phyloP scores from a whole-genome alignment of 78 protist genomes.

The Dictyostelium firmibasis region DNA sequence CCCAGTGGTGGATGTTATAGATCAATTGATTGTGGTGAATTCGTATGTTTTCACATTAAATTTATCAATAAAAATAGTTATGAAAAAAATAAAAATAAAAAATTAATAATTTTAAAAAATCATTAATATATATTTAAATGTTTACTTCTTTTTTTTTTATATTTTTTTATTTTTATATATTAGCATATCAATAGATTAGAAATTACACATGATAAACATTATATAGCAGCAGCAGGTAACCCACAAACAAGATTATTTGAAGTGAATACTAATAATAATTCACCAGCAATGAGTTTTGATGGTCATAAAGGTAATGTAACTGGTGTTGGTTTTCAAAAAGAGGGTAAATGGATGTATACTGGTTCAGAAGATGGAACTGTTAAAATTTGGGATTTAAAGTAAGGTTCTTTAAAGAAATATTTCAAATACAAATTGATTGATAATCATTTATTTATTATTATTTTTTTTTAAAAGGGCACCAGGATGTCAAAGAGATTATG shows the following conservation, averaged over 20 bases:
- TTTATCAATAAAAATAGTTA: not conserved
- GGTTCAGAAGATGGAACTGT: conserved; percentile 96
- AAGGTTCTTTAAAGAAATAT: not conserved
- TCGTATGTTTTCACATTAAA: conserved; percentile 49
- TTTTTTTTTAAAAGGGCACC: conserved; percentile 56
- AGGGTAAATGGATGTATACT: conserved; percentile 94
- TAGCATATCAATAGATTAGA: conserved; percentile 94
- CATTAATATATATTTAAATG: not conserved
- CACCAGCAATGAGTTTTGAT: conserved; percentile 86
- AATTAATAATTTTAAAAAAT: not conserved
- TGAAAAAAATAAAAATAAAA: not conserved
- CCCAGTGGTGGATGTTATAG: conserved; percentile 92
- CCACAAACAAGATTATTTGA: conserved; percentile 91
- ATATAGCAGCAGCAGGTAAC: conserved; percentile 97
- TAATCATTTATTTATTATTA: not conserved
- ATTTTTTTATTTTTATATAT: not conserved
- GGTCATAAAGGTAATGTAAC: conserved; percentile 96
- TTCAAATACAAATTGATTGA: not conserved
- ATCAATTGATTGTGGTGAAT: conserved; percentile 93
- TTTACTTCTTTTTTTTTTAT: not conserved
- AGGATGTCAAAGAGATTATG: conserved; percentile 90
- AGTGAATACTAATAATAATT: conserved; percentile 49
- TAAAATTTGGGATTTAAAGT: conserved; percentile 97
- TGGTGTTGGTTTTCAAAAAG: conserved; percentile 91
- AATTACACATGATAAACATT: conserved; percentile 91